A percentile compares a stretch with the other conserved stretches of the same genome.
Evolutionary conservation across 495 filamentous ascomycete genomes (phyloP).

Genomic region (Annulohypoxylon maeteangense): DNA sequence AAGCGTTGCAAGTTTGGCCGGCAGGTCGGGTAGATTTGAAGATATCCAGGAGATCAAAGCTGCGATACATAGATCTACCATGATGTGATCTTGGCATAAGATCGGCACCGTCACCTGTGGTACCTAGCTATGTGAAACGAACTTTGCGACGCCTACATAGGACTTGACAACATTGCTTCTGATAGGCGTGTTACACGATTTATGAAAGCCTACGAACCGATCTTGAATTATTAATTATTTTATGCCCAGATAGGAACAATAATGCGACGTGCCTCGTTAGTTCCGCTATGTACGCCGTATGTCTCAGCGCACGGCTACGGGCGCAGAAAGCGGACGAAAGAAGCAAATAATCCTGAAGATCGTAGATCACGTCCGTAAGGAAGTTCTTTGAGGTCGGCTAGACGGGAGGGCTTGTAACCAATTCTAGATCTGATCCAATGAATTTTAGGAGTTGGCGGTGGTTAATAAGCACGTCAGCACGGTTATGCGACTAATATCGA

Average conservation of each 20-base stretch:
- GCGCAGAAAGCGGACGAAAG: not conserved
- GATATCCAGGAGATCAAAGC: not conserved
- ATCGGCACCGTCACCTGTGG: constrained; percentile 14
- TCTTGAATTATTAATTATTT: not conserved
- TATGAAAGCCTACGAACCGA: not conserved
- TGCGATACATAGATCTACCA: constrained; percentile 5
- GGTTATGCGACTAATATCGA: constrained; percentile 1
- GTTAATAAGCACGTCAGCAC: constrained; percentile 13
- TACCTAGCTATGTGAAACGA: not conserved
- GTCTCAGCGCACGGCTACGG: not conserved
- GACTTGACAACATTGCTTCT: not conserved
- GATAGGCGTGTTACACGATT: constrained; percentile 11
- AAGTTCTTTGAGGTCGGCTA: not conserved
- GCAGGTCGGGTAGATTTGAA: not conserved
- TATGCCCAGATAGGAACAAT: constrained; percentile 6
- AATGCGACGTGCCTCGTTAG: constrained; percentile 19
- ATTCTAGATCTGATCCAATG: constrained; percentile 16
- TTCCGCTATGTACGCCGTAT: too few species aligned
- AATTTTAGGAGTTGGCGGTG: not conserved
- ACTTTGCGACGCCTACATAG: constrained; percentile 14
- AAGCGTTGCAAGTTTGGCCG: not conserved
- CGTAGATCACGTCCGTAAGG: constrained; percentile 3
- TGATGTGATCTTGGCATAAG: constrained; percentile 1
- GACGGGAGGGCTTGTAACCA: not conserved
- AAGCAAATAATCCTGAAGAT: constrained; percentile 11